A percentile compares a stretch with the other conserved stretches of the same genome.
Conservation (phyloP, 2,329 filamentous ascomycete genomes). For the Aureobasidium subglaciale region DNA sequence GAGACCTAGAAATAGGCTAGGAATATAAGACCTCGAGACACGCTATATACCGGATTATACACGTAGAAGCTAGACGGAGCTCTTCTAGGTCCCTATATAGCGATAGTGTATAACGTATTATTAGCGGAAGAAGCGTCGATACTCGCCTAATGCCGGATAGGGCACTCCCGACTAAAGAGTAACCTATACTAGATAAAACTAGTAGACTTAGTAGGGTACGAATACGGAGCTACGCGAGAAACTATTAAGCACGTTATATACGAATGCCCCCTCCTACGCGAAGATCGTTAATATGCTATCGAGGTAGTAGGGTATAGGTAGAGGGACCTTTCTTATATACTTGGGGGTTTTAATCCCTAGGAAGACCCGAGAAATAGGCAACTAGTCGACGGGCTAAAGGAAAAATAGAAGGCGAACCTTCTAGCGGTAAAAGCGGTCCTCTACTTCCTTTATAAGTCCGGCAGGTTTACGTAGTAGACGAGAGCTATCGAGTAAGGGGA, state of each 20-base stretch:
- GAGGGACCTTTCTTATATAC: slow-evolving; percentile 1
- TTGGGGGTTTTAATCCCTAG: background rate
- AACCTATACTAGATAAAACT: background rate
- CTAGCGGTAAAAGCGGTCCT: background rate
- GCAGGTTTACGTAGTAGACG: background rate
- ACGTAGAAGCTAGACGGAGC: background rate
- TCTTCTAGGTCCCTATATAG: background rate
- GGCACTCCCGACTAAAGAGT: background rate
- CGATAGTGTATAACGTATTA: background rate
- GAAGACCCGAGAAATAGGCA: background rate
- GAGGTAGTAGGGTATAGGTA: background rate
- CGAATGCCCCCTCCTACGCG: background rate
- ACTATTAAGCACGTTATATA: background rate
- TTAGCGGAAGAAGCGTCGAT: background rate
- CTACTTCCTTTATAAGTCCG: background rate
- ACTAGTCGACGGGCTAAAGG: background rate
- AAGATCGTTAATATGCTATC: background rate
- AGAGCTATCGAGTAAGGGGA: background rate
- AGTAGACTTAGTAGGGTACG: background rate
- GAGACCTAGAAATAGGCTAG: background rate
- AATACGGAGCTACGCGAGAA: background rate
- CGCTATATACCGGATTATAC: background rate
- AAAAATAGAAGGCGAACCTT: background rate
- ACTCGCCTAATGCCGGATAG: background rate
- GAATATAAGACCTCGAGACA: too few species aligned